Base-by-base conservation (phyloP, 2,329 filamentous ascomycete species). In the Calonectria crousiana region DNA sequence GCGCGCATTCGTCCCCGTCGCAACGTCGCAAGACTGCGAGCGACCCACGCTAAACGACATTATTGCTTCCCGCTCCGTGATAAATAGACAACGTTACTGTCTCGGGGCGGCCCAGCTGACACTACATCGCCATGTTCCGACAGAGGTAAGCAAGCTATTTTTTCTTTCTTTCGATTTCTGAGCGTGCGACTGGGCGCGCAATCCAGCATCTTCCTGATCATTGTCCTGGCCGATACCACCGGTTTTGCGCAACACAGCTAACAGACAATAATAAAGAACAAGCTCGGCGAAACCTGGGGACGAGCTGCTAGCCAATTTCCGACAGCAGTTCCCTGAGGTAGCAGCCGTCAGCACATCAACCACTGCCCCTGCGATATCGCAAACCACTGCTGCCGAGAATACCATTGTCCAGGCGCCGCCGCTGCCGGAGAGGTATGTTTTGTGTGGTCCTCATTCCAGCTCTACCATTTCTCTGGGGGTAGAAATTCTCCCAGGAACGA, bases 251-350 rank as follows among this genome's bases (percentile, higher is more conserved):
- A 16, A 38, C 66, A 32, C 28, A 5, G 28, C 51, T 66, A 67
- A 66, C 64, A 26, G 30, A 11, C 56, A 28, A 62, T 23, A 26
- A 41, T 41, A 26, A 11, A 95, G 93, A 86, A 94, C 91, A 82
- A 95, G 91, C 84, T 92, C 94, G 71, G 94, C 95, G 85, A 98
- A 98, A 88, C 95, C 95, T 71, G 93, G 92, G 84, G 94, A 96
- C 83, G 95, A 96, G 81, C 90, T 98, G 82, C 92, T 97, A 84
- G 92, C 92, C 85, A 93, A 92, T 84, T 98, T 98, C 87, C 94
- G 94, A 84, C 92, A 95, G 81, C 93, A 92, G 78, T 98, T 98
- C 82, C 94, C 95, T 60, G 92, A 96, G 80, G 88, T 97, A 75
- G 87, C 90, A 71, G 87, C 90, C 68, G 88, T 89, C 73, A 87